Evolutionary conservation across 2,329 filamentous ascomycete genomes (phyloP).

Genomic region (Thelonectria olida): DNA sequence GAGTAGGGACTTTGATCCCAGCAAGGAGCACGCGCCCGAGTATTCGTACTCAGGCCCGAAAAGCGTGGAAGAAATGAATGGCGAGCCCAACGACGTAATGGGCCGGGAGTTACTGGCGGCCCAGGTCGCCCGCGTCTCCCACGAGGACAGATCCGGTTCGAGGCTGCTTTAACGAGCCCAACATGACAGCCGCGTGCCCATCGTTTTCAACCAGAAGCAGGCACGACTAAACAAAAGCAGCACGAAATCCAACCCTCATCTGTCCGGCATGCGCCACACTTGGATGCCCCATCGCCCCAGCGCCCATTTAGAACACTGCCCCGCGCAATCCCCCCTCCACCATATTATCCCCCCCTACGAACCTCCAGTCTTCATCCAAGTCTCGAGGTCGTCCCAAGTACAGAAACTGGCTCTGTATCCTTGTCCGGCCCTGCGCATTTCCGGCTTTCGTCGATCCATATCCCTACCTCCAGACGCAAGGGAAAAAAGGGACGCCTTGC

Average conservation of each 20-base stretch:
- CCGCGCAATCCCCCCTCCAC: not conserved
- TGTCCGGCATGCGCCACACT: slow-evolving; percentile 5
- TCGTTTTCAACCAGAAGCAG: not conserved
- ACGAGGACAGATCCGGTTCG: not conserved
- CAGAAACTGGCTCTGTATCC: not conserved
- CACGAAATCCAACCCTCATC: not conserved
- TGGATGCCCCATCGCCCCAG: not conserved
- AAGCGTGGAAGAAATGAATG: too few species aligned
- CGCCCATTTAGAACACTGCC: not conserved
- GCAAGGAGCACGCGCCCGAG: too few species aligned
- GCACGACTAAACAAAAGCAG: not conserved
- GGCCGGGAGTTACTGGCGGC: too few species aligned
- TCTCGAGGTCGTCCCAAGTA: too few species aligned
- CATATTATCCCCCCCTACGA: not conserved
- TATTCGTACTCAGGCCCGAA: too few species aligned
- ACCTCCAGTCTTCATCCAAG: not conserved
- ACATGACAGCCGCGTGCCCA: too few species aligned
- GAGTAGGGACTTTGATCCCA: too few species aligned
- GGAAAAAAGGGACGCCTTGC: not conserved
- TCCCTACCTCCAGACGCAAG: not conserved
- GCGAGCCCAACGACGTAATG: slow-evolving; percentile 3
- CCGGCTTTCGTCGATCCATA: not conserved
- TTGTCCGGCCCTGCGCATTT: not conserved
- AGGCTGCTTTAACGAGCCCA: not conserved
- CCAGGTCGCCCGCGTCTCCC: too few species aligned